Evolutionary conservation across 2,329 filamentous ascomycete genomes (phyloP).

Genomic region (Microdochium trichocladiopsis): DNA sequence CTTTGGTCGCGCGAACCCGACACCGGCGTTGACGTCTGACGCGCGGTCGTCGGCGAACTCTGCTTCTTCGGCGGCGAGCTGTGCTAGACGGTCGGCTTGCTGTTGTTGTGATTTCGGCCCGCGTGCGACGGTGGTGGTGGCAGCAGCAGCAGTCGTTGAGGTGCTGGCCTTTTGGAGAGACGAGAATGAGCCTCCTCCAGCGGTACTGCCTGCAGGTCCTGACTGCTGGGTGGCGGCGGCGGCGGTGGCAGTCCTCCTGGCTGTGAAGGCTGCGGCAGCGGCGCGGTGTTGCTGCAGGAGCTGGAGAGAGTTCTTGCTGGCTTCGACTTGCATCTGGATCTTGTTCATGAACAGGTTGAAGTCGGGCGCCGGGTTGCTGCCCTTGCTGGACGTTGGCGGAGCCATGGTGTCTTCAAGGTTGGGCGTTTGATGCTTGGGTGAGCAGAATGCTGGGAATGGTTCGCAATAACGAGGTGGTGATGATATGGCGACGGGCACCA

Average conservation of each 20-base stretch:
- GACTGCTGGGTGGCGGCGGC: not conserved
- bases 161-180: not conserved
- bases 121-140: not conserved
- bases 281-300: not conserved
- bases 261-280: not conserved
- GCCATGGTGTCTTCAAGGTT: not conserved
- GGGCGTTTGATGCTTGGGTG: too few relatives aligned
- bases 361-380: slow-evolving; percentile 19
- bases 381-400: not conserved
- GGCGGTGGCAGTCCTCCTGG: not conserved
- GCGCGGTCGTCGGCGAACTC: slow-evolving; percentile 13
- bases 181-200: not conserved
- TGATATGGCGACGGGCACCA: too few relatives aligned
- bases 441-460: too few relatives aligned
- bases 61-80: slow-evolving; percentile 10
- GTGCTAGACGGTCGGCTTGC: slow-evolving; percentile 6
- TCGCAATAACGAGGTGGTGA: too few relatives aligned
- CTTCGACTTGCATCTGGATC: slow-evolving; percentile 11
- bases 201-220: not conserved
- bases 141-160: not conserved
- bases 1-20: slow-evolving; percentile 5
- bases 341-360: slow-evolving; percentile 20
- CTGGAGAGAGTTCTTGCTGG: not conserved
- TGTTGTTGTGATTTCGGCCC: slow-evolving; percentile 2
- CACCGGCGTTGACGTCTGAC: slow-evolving; percentile 17